Evolutionary conservation across 305 asterid genomes (phyloP), one percentile per base, ranked within the genome.

Genomic region (Salvia sclarea): DNA sequence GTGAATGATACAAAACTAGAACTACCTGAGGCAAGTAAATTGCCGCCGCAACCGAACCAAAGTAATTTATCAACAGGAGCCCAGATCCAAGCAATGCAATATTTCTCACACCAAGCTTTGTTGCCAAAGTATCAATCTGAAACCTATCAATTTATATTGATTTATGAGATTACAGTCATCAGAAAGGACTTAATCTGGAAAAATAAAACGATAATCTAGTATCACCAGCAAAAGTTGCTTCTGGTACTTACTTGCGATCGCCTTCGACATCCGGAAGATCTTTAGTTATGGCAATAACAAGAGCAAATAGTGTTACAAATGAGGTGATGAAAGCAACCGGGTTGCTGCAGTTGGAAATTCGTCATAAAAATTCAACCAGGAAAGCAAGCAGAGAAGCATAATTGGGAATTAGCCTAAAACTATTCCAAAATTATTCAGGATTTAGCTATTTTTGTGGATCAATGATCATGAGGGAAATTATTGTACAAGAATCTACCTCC

Each of bases 251-350:
- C 99, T 91, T 94, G 83, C 93, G 95, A 66, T 94, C 99, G 68
- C 98, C 99, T 79, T 94, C 99, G 44, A 94, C 99, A 69, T 94
- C 99, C 0, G 99, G 97, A 61, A 94, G 96, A 87, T 94, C 99
- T 82, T 94, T 91, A 18, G 99, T 94, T 69, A 94, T 94, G 79
- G 99, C 98, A 79, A 94, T 94, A 68, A 91, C 99, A 79, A 91
- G 90, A 17, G 98, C 99, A 73, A 94, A 91, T 64, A 91, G 54
- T n/a, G 96, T 94, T 40, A 94, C 97, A 73, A 94, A 94, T 57
- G 92, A 81, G 79, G 99, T 91, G 75, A 94, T 94, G 87, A 94
- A 94, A 62, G 99, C 97, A 77, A 94, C 97, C 2, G 97, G 96
- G 40, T 85, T 89, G 82, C 99, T 94, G 97, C 75, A 77, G 69